phyloP scores from a whole-genome alignment of 2,329 filamentous ascomycete species.

The Xylariomycetidae sp. region DNA sequence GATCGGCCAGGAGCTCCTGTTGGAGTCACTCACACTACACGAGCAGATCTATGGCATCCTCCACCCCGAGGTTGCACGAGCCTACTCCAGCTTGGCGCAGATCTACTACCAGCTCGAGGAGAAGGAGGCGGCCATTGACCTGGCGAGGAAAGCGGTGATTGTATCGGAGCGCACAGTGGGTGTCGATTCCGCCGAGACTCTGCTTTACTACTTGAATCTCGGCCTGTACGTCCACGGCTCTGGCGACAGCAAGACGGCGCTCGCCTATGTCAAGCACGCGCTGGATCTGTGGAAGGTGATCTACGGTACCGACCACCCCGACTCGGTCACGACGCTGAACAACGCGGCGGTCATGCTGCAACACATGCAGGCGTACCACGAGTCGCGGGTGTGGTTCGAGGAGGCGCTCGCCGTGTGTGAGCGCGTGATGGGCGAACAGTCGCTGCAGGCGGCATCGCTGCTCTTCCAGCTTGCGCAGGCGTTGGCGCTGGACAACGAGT shows the following conservation, averaged over 20 bases:
- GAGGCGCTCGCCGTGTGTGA: slow-evolving; percentile 85
- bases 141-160: slow-evolving; percentile 93
- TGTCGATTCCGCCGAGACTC: slow-evolving; percentile 87
- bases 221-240: slow-evolving; percentile 89
- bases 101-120: slow-evolving; percentile 97
- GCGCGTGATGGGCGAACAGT: slow-evolving; percentile 79
- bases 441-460: slow-evolving; percentile 88
- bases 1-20: slow-evolving; percentile 86
- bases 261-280: slow-evolving; percentile 86
- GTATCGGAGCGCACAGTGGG: slow-evolving; percentile 92
- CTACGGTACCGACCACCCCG: slow-evolving; percentile 87
- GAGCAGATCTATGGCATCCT: slow-evolving; percentile 98
- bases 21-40: slow-evolving; percentile 93
- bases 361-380: slow-evolving; percentile 86
- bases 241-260: slow-evolving; percentile 82
- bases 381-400: slow-evolving; percentile 96
- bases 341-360: slow-evolving; percentile 99
- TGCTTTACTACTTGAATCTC: slow-evolving; percentile 93
- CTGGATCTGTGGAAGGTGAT: slow-evolving; percentile 96
- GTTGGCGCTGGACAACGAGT: slow-evolving; percentile 89
- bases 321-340: slow-evolving; percentile 98
- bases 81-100: slow-evolving; percentile 93
- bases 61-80: slow-evolving; percentile 89
- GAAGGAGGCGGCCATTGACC: slow-evolving; percentile 89
- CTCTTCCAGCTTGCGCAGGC: slow-evolving; percentile 97